phyloP scores from a whole-genome alignment of 768 basidiomycete genomes.

The Panellus pusillus region DNA sequence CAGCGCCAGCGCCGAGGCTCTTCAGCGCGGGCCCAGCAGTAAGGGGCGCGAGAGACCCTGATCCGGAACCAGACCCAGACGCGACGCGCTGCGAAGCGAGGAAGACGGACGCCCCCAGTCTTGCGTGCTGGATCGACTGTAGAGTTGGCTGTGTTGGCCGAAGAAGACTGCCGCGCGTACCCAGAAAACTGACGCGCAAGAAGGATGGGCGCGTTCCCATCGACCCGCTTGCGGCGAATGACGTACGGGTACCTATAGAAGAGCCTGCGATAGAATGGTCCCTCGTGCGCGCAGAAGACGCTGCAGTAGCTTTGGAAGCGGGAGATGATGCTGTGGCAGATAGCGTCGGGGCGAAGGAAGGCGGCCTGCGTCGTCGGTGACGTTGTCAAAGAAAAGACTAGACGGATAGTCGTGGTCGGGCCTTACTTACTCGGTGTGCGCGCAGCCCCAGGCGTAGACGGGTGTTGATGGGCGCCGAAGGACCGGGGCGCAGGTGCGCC shows the following conservation, averaged over 20 bases:
- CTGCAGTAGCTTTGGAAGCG: slow-evolving; percentile 23
- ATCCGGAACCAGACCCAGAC: slow-evolving; percentile 21
- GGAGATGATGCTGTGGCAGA: slow-evolving; percentile 13
- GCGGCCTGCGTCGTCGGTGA: slow-evolving; percentile 24
- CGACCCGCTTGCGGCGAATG: slow-evolving; percentile 27
- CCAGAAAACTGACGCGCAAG: slow-evolving; percentile 36
- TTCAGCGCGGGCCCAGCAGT: slow-evolving; percentile 19
- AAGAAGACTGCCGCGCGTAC: slow-evolving; percentile 22
- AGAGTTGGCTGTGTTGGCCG: slow-evolving; percentile 5
- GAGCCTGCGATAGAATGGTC: slow-evolving; percentile 32
- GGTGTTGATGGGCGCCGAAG: slow-evolving; percentile 60
- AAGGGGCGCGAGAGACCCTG: slow-evolving; percentile 21
- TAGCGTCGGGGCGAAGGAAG: slow-evolving; percentile 7
- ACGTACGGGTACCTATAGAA: slow-evolving; percentile 44
- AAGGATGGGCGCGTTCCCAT: slow-evolving; percentile 26
- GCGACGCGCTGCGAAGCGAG: slow-evolving; percentile 72
- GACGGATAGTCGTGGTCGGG: slow-evolving; percentile 52
- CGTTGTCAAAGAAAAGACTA: slow-evolving; percentile 43
- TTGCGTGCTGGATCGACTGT: slow-evolving; percentile 15
- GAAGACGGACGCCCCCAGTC: slow-evolving; percentile 33
- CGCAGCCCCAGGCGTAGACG: slow-evolving; percentile 58
- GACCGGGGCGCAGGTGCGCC: slow-evolving; percentile 57
- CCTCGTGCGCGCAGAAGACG: slow-evolving; percentile 16
- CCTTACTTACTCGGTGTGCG: slow-evolving; percentile 33
- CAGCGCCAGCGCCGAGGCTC: slow-evolving; percentile 28